Conservation (phyloP, 2,329 filamentous ascomycete species). For the Fusarium burgessii region DNA sequence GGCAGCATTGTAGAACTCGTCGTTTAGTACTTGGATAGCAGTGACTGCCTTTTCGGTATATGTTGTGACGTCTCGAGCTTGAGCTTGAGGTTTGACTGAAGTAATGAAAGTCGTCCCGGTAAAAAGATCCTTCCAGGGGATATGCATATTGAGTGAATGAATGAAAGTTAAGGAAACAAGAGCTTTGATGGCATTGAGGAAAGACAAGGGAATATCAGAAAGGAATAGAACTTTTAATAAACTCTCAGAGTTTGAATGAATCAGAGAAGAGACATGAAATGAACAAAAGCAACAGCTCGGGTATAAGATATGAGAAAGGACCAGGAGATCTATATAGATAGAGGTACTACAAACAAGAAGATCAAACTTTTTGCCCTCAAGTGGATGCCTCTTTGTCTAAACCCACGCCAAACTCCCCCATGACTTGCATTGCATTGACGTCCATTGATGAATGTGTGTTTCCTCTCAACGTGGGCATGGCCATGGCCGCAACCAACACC, state of each 20-base stretch:
- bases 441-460: slow-evolving; percentile 20
- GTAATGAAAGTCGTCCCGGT: slow-evolving; percentile 34
- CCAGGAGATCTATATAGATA: slow-evolving; percentile 31
- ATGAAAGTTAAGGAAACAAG: slow-evolving; percentile 13
- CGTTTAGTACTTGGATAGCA: slow-evolving; percentile 62
- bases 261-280: slow-evolving; percentile 25
- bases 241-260: slow-evolving; percentile 18
- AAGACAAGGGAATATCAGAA: not conserved
- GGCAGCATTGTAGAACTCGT: slow-evolving; percentile 67
- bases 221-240: slow-evolving; percentile 21
- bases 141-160: slow-evolving; percentile 37
- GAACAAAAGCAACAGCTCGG: slow-evolving; percentile 13
- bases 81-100: slow-evolving; percentile 24
- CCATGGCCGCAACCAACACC: slow-evolving; percentile 30
- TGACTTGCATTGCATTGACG: slow-evolving; percentile 38
- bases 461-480: slow-evolving; percentile 20
- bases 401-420: slow-evolving; percentile 33
- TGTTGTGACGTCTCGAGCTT: slow-evolving; percentile 32
- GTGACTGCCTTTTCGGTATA: slow-evolving; percentile 52
- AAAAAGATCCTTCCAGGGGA: slow-evolving; percentile 42
- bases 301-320: slow-evolving; percentile 9
- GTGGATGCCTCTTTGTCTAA: slow-evolving; percentile 40
- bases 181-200: slow-evolving; percentile 4
- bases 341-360: slow-evolving; percentile 18
- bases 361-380: slow-evolving; percentile 22